phyloP scores from a whole-genome alignment of 257 asterid species.

The Solanum dulcamara region DNA sequence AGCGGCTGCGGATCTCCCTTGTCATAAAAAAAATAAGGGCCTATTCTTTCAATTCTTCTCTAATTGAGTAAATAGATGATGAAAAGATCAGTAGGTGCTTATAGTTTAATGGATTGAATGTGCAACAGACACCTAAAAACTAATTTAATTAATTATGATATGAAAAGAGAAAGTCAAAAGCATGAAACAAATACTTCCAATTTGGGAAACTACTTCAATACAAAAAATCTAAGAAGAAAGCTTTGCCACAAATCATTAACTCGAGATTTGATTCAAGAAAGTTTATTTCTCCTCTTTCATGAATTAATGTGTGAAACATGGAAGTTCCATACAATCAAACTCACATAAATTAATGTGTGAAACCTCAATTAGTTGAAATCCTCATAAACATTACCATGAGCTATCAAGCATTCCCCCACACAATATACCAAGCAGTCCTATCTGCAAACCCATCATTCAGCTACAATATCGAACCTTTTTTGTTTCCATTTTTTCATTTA shows the following conservation, averaged over 20 bases:
- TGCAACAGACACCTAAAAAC: neutral
- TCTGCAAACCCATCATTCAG: neutral
- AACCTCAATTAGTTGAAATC: neutral
- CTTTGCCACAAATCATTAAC: neutral
- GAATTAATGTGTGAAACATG: neutral
- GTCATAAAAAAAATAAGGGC: too few species aligned
- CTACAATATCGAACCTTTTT: neutral
- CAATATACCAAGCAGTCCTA: neutral
- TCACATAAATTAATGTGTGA: neutral
- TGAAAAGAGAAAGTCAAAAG: neutral
- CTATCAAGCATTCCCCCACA: neutral
- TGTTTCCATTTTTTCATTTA: neutral
- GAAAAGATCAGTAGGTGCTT: neutral
- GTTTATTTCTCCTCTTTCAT: neutral
- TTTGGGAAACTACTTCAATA: neutral
- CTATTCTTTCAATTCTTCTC: neutral
- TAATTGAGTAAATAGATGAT: neutral
- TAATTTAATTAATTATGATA: neutral
- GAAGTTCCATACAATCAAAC: neutral
- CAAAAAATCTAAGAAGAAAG: neutral
- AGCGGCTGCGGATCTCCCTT: too few species aligned
- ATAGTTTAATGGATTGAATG: neutral
- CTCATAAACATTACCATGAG: neutral
- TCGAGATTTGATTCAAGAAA: neutral
- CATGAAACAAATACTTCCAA: neutral